Evolutionary conservation across 2,329 filamentous ascomycete species (phyloP), one percentile per base, ranked within the genome.

Genomic region (Plenodomus lindquistii): DNA sequence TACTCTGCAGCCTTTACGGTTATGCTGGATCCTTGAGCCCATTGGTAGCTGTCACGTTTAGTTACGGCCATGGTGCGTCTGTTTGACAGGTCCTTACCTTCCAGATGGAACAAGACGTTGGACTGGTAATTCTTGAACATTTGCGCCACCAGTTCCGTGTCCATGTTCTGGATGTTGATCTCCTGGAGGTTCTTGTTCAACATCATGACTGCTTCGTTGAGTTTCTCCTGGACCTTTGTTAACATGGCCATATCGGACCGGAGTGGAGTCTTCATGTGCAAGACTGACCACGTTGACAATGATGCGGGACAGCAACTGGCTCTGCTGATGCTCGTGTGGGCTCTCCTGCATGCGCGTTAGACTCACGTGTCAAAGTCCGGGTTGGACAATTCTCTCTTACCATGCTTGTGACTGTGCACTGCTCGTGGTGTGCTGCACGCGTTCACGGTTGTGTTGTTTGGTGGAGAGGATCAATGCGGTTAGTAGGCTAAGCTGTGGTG

Each of bases 121-220:
- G 91, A 96, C 73, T 97, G 92, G 72, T 99, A 99, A 75, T 97
- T 99, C 78, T 97, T 97, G 80, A 97, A 99, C 94, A 99, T 99
- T 70, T 97, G 93, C 1, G 93, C 92, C 4, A 97, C 94, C 2
- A 97, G 82, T 76, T 97, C 94, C 29, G 97, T 91, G 69, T 99
- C 96, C 91, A 97, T 97, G 73, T 97, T 99, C 66, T 96, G 89
- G 46, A 97, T 87, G 68, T 97, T 97, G 80, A 97, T 97, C 60
- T 97, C 93, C 89, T 96, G 62, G 1, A 99, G 85, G 41, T 85
- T 89, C 73, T 91, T 96, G 75, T 97, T 99, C 81, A 97, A 84
- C 42, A 93, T 86, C 75, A 94, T 85, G 44, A 97, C 83, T 1
- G 94, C 88, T 75, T 97, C 94, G 63, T 99, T 99, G 37, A 99